Evolutionary conservation across 78 protist genomes (phyloP).

Genomic region (Dictyostelium capitatum): DNA sequence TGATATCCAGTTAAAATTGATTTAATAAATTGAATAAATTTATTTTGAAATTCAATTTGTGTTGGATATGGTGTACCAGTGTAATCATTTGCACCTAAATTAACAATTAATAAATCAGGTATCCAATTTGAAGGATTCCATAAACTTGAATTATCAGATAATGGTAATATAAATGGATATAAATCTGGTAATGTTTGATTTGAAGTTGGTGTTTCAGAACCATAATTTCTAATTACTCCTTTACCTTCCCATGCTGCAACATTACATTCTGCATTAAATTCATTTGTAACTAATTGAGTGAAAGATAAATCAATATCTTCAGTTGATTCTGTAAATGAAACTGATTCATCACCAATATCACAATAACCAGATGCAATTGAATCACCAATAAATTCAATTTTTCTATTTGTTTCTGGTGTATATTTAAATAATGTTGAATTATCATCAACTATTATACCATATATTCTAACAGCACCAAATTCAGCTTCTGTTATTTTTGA

Average conservation of each 20-base stretch:
- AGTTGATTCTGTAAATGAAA: conserved; percentile 27
- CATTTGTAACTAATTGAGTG: conserved; percentile 2
- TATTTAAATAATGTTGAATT: neutral
- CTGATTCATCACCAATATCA: conserved; percentile 24
- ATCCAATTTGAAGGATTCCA: conserved; percentile 33
- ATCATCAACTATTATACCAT: conserved; percentile 48
- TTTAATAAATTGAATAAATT: conserved; percentile 21
- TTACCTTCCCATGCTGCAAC: conserved; percentile 60
- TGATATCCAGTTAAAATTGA: neutral
- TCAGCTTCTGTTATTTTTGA: conserved; percentile 50
- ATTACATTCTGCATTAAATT: conserved; percentile 23
- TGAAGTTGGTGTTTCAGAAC: conserved; percentile 16
- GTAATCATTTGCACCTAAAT: conserved; percentile 84
- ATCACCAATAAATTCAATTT: conserved; percentile 81
- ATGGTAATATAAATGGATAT: conserved; percentile 10
- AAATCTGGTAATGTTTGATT: conserved; percentile 22
- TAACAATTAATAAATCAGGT: conserved; percentile 63
- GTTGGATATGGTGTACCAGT: conserved; percentile 61
- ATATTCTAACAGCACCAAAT: conserved; percentile 33
- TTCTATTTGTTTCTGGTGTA: neutral
- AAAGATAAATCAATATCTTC: conserved; percentile 51
- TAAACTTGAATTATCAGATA: neutral
- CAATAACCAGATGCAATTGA: conserved; percentile 70
- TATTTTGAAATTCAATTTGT: conserved; percentile 16
- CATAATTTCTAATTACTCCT: conserved; percentile 70